A percentile compares a stretch with the other conserved stretches of the same genome.
These are phyloP conservation scores for Naganishia sp. DNA, from an alignment of 1,284 basidiomycete species.

Conservation along the genomic window DNA sequence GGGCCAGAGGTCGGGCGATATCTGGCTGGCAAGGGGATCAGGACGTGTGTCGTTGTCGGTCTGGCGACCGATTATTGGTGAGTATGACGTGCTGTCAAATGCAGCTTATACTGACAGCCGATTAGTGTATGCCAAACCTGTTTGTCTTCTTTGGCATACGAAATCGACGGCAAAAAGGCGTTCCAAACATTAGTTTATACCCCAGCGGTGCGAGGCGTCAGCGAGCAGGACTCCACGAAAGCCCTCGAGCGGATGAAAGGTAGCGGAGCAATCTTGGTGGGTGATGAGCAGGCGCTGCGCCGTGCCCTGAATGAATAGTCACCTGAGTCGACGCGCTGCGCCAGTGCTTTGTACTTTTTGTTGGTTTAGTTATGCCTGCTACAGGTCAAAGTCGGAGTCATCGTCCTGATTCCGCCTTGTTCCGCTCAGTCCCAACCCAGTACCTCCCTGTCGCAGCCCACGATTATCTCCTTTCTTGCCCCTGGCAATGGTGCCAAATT, in stretches of 20 bases:
- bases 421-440: conserved; percentile 28
- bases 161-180: neutral
- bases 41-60: conserved; percentile 60
- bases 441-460: conserved; percentile 37
- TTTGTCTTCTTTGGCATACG: conserved; percentile 5
- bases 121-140: conserved; percentile 17
- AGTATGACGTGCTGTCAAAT: conserved; percentile 23
- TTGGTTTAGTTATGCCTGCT: neutral
- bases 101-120: neutral
- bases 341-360: neutral
- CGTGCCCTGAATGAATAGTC: neutral
- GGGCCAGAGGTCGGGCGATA: conserved; percentile 45
- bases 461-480: conserved; percentile 44
- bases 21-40: conserved; percentile 53
- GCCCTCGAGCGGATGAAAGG: conserved; percentile 16
- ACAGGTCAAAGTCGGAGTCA: conserved; percentile 53
- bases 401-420: conserved; percentile 40
- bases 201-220: conserved; percentile 18
- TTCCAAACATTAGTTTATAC: conserved; percentile 27
- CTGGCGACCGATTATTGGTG: conserved; percentile 66
- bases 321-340: neutral
- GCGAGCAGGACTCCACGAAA: conserved; percentile 5
- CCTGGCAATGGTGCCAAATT: conserved; percentile 42
- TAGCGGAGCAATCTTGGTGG: conserved; percentile 19
- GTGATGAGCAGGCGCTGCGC: conserved; percentile 9